These are phyloP conservation scores for Pontederia paniculata DNA, from an alignment of 176 grass and related monocot genomes.

Conservation along the genomic window DNA sequence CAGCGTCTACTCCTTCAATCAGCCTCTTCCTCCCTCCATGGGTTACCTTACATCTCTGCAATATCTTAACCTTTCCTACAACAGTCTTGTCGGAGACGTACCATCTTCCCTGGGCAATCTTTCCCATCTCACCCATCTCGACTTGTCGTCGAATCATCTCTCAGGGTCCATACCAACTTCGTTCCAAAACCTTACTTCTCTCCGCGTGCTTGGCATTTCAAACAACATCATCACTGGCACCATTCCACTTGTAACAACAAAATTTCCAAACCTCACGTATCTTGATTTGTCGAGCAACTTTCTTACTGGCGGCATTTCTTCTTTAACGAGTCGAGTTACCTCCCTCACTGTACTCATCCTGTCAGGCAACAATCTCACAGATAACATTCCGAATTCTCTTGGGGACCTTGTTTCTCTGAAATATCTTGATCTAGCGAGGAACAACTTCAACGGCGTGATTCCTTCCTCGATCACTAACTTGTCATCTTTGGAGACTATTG, in stretches of 20 bases:
- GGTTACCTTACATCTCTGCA: neutral
- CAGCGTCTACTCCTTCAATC: conserved; percentile 8
- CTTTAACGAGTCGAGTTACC: neutral
- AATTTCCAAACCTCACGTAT: neutral
- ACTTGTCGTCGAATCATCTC: neutral
- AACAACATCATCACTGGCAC: neutral
- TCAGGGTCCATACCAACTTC: conserved; percentile 5
- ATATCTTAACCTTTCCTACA: neutral
- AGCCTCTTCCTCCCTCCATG: neutral
- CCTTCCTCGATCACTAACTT: conserved; percentile 12
- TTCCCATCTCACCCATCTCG: neutral
- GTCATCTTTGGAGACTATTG: neutral
- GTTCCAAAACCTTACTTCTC: neutral
- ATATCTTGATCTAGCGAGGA: neutral
- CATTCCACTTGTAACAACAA: neutral
- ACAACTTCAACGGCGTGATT: neutral
- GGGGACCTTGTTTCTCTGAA: neutral
- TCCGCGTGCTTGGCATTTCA: neutral
- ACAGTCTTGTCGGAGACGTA: neutral
- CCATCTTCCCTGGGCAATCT: neutral
- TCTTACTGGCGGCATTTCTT: neutral
- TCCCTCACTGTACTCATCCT: neutral
- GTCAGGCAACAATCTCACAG: conserved; percentile 1
- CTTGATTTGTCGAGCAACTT: conserved; percentile 1
- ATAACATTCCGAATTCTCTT: neutral